Percentiles rank a stretch among this genome's conserved stretches.
These are phyloP conservation scores for Meira miltonrushii DNA, from an alignment of 1,284 basidiomycete species.

Conservation along the genomic window DNA sequence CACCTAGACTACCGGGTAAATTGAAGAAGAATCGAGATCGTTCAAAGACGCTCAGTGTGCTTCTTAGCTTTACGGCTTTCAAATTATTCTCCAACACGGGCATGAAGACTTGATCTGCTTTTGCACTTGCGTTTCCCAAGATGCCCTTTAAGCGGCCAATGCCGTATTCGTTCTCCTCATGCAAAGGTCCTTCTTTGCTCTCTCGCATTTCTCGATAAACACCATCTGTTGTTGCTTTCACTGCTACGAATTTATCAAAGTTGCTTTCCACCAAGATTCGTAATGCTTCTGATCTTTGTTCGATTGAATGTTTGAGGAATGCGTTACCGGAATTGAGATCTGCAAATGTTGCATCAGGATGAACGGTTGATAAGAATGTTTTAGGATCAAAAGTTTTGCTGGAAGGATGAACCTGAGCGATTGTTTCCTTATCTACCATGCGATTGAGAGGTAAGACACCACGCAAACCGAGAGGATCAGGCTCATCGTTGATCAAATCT, in stretches of 20 bases:
- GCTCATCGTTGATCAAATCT: constrained; percentile 26
- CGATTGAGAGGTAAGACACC: constrained; percentile 25
- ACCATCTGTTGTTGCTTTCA: constrained; percentile 92
- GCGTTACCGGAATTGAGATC: constrained; percentile 62
- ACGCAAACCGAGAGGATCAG: constrained; percentile 53
- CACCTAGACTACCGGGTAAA: constrained; percentile 82
- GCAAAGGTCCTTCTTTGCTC: constrained; percentile 70
- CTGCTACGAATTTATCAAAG: constrained; percentile 94
- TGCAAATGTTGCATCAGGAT: constrained; percentile 93
- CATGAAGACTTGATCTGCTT: constrained; percentile 91
- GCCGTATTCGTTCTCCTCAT: constrained; percentile 71
- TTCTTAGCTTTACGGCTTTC: constrained; percentile 86
- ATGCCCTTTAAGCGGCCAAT: constrained; percentile 71
- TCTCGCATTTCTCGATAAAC: constrained; percentile 78
- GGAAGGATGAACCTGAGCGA: constrained; percentile 52
- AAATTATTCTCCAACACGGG: constrained; percentile 93
- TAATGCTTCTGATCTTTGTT: constrained; percentile 74
- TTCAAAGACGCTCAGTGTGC: constrained; percentile 90
- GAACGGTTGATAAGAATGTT: constrained; percentile 79
- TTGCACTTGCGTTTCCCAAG: constrained; percentile 62
- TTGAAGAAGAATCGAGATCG: constrained; percentile 98
- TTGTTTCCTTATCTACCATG: constrained; percentile 21
- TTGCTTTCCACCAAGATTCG: constrained; percentile 93
- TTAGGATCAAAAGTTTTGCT: constrained; percentile 97
- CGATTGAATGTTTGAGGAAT: constrained; percentile 40